Percentiles rank a stretch among this genome's conserved stretches.
These are phyloP conservation scores for Setaria viridis DNA, from an alignment of 202 grass and related monocot genomes.

Conservation along the genomic window DNA sequence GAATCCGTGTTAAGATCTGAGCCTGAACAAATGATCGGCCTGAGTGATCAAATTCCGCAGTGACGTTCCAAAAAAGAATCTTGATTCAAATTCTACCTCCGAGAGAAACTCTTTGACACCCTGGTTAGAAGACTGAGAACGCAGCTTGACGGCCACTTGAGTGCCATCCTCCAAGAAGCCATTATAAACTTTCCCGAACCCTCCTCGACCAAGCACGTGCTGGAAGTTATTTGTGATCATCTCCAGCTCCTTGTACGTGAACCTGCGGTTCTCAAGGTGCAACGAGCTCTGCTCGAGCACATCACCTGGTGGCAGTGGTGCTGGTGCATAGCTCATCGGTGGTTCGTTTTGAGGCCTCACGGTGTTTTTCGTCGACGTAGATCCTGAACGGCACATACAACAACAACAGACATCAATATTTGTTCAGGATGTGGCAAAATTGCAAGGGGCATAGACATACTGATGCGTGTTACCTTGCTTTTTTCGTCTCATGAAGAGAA, in stretches of 20 bases:
- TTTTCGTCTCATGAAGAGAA: conserved; percentile 19
- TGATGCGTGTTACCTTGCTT: conserved; percentile 11
- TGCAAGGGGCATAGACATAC: neutral
- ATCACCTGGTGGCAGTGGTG: neutral
- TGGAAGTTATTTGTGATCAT: conserved; percentile 56
- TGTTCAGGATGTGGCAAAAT: neutral
- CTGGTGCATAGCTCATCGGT: neutral
- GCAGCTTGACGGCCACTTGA: conserved; percentile 58
- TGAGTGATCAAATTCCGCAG: neutral
- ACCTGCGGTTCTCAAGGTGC: conserved; percentile 46
- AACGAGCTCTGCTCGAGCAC: neutral
- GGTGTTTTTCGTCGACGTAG: neutral
- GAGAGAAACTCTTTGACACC: conserved; percentile 48
- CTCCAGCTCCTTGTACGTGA: conserved; percentile 46
- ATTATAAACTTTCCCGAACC: conserved; percentile 58
- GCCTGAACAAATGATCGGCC: conserved; percentile 25
- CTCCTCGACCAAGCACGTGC: conserved; percentile 50
- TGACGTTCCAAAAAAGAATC: no score
- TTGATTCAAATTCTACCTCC: conserved; percentile 41
- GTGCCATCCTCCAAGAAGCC: conserved; percentile 58
- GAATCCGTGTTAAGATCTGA: conserved; percentile 56
- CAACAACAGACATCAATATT: neutral
- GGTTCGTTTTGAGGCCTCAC: neutral
- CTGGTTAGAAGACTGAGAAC: conserved; percentile 45
- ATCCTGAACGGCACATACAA: neutral